These are phyloP conservation scores for Pichia cabralensis DNA, from an alignment of 805 yeast species.

Conservation along the genomic window DNA sequence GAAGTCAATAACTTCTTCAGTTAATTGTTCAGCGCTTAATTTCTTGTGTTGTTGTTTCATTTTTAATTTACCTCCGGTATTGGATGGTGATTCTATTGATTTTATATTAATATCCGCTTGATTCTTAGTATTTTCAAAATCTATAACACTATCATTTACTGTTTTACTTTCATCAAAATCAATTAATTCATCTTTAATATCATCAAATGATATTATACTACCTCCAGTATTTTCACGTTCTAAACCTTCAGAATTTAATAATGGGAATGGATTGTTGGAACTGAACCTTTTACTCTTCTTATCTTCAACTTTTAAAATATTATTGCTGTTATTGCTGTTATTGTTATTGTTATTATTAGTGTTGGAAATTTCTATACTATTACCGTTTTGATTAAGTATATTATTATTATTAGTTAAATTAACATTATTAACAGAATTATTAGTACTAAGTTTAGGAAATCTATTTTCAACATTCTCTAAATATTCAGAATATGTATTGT, in stretches of 20 bases:
- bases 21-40: constrained; percentile 15
- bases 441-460: constrained; percentile 25
- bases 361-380: background rate
- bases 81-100: too few relatives aligned
- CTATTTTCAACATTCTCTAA: constrained; percentile 39
- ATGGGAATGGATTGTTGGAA: constrained; percentile 21
- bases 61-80: constrained; percentile 1
- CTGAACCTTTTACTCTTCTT: constrained; percentile 15
- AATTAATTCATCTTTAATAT: constrained; percentile 5
- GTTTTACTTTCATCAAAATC: background rate
- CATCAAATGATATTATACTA: constrained; percentile 7
- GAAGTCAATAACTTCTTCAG: constrained; percentile 18
- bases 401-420: background rate
- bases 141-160: too few relatives aligned
- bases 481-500: too few relatives aligned
- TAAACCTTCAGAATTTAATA: background rate
- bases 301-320: too few relatives aligned
- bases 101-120: too few relatives aligned
- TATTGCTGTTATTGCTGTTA: too few relatives aligned
- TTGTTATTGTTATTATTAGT: background rate
- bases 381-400: background rate
- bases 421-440: background rate
- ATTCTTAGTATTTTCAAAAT: too few relatives aligned
- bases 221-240: constrained; percentile 2
- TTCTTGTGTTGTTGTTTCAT: constrained; percentile 3